A percentile compares a stretch with the other conserved stretches of the same genome.
Conservation (phyloP, 2,329 filamentous ascomycete species). For the Aaosphaeria arxii region DNA sequence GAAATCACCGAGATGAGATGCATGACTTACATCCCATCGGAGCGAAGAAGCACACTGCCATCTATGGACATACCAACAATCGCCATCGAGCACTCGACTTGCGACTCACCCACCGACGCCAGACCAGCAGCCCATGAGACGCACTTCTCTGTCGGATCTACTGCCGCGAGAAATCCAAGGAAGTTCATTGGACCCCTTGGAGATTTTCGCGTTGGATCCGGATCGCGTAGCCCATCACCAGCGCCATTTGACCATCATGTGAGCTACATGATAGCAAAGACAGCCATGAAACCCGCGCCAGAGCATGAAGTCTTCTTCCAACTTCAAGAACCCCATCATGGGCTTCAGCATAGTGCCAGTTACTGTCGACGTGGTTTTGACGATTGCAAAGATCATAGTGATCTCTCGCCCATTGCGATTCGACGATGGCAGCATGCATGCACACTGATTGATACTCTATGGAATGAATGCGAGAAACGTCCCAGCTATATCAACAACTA, state of each 20-base stretch:
- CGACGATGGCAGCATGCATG: conserved; percentile 15
- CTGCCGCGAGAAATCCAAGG: conserved; percentile 13
- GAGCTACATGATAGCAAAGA: conserved; percentile 10
- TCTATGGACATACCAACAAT: neutral
- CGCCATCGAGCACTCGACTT: neutral
- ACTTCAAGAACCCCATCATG: conserved; percentile 10
- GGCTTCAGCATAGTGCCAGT: conserved; percentile 13
- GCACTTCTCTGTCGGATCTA: conserved; percentile 17
- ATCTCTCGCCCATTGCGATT: conserved; percentile 7
- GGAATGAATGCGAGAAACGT: conserved; percentile 11
- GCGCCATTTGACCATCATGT: conserved; percentile 10
- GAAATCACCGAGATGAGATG: conserved; percentile 20
- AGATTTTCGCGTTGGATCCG: conserved; percentile 10
- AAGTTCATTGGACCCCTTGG: conserved; percentile 22
- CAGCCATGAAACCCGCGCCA: conserved; percentile 8
- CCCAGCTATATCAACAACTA: conserved; percentile 15
- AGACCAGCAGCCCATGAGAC: conserved; percentile 7
- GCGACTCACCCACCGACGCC: too few species aligned
- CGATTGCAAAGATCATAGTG: conserved; percentile 11
- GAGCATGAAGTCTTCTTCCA: conserved; percentile 19
- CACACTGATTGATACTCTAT: conserved; percentile 12
- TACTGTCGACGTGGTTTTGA: conserved; percentile 17
- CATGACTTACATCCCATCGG: conserved; percentile 12
- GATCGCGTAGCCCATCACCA: neutral
- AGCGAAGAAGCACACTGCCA: conserved; percentile 1